A percentile compares a stretch with the other conserved stretches of the same genome.
phyloP scores from a whole-genome alignment of 208 protist genomes.

The Leishmania lainsoni region DNA sequence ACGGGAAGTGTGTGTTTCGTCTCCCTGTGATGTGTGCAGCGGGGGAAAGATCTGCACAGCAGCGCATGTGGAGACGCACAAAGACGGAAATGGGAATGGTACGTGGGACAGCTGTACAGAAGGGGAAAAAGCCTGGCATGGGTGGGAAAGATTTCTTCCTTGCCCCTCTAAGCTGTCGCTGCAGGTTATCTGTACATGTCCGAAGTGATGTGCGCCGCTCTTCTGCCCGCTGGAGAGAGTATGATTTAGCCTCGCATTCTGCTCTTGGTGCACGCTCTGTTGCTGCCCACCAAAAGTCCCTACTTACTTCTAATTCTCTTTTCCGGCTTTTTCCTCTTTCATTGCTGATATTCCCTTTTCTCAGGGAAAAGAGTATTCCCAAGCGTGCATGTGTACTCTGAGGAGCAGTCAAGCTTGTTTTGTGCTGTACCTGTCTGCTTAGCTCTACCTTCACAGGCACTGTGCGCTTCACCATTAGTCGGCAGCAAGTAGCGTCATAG shows the following conservation, averaged over 20 bases:
- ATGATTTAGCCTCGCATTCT: neutral
- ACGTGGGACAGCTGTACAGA: neutral
- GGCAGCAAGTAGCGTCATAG: neutral
- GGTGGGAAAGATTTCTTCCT: neutral
- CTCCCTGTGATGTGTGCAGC: neutral
- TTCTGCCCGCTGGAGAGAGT: neutral
- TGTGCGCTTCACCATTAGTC: neutral
- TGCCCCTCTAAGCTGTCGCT: neutral
- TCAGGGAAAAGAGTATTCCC: neutral
- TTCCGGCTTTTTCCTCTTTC: conserved; percentile 4
- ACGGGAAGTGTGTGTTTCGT: no score
- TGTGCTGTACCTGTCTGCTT: neutral
- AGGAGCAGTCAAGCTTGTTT: neutral
- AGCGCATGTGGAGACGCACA: neutral
- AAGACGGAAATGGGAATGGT: neutral
- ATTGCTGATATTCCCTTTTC: neutral
- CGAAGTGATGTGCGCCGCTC: neutral
- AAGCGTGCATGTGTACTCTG: neutral
- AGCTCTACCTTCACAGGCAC: neutral
- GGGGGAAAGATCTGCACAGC: neutral
- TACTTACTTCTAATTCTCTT: conserved; percentile 6
- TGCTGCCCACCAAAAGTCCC: neutral
- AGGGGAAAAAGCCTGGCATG: neutral
- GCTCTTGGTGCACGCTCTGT: neutral
- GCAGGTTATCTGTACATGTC: no score